Evolutionary conservation across 2,329 filamentous ascomycete genomes (phyloP).

Genomic region (Exophiala viscosa): DNA sequence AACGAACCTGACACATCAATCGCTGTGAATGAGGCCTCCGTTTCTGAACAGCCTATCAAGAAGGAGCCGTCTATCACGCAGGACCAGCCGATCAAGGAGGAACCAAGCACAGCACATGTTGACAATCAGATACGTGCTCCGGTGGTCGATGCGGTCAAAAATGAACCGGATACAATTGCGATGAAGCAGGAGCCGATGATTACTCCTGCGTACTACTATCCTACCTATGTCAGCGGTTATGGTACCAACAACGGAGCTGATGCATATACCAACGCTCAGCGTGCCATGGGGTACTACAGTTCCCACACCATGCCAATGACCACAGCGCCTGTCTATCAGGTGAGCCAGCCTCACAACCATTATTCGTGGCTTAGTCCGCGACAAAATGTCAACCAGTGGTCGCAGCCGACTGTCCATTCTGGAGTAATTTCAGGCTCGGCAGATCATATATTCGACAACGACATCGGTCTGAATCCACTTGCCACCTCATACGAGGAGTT

Average conservation of each 20-base stretch:
- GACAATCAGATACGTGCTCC: neutral
- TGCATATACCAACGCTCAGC: neutral
- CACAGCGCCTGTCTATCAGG: neutral
- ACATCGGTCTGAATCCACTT: constrained; percentile 12
- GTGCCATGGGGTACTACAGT: neutral
- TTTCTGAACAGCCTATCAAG: constrained; percentile 7
- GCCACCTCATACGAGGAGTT: constrained; percentile 19
- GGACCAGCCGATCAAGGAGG: neutral
- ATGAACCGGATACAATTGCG: neutral
- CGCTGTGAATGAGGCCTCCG: neutral
- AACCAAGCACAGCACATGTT: neutral
- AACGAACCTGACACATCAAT: constrained; percentile 7
- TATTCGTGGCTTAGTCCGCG: neutral
- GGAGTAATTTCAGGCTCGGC: neutral
- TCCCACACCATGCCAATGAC: neutral
- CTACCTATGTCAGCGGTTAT: neutral
- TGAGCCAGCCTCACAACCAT: neutral
- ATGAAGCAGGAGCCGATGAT: neutral
- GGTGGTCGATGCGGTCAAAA: neutral
- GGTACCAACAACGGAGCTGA: neutral
- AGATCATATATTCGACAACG: neutral
- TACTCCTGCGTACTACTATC: neutral
- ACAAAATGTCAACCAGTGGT: constrained; percentile 8
- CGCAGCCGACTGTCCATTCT: neutral
- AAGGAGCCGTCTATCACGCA: constrained; percentile 1